These are phyloP conservation scores for Diaporthe citrichinensis DNA, from an alignment of 2,329 filamentous ascomycete species.

Conservation along the genomic window DNA sequence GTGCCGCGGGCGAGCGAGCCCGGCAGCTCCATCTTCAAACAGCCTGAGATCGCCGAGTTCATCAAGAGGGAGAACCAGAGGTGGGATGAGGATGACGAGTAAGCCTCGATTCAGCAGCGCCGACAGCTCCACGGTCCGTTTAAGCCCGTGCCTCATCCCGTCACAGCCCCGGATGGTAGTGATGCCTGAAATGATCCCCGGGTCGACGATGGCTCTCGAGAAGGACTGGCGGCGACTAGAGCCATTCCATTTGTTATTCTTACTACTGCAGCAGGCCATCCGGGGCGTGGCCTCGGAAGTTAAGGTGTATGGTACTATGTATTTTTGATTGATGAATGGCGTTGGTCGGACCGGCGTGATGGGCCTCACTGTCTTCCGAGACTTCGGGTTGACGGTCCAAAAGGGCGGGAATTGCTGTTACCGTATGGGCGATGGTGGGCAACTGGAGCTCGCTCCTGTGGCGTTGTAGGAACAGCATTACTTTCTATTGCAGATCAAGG, in stretches of 20 bases:
- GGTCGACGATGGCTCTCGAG: background rate
- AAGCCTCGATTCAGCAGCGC: conserved; percentile 47
- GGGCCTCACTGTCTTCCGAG: background rate
- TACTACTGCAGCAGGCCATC: background rate
- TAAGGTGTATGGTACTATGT: background rate
- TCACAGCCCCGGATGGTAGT: background rate
- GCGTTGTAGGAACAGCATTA: background rate
- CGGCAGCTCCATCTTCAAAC: conserved; percentile 79
- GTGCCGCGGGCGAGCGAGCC: conserved; percentile 79
- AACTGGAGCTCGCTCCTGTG: background rate
- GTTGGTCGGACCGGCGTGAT: conserved; percentile 12
- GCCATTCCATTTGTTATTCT: background rate
- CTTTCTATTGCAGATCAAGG: background rate
- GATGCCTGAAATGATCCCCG: background rate
- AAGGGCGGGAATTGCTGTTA: background rate
- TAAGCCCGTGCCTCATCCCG: background rate
- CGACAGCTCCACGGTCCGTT: background rate
- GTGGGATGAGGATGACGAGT: conserved; percentile 86
- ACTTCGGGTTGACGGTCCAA: background rate
- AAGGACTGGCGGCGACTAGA: background rate
- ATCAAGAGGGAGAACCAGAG: conserved; percentile 83
- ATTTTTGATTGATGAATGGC: background rate
- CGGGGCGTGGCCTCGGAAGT: background rate
- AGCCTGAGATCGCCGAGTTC: conserved; percentile 78
- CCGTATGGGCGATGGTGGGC: background rate